These are phyloP conservation scores for Botrytis hyacinthi DNA, from an alignment of 2,329 filamentous ascomycete genomes.

Conservation along the genomic window DNA sequence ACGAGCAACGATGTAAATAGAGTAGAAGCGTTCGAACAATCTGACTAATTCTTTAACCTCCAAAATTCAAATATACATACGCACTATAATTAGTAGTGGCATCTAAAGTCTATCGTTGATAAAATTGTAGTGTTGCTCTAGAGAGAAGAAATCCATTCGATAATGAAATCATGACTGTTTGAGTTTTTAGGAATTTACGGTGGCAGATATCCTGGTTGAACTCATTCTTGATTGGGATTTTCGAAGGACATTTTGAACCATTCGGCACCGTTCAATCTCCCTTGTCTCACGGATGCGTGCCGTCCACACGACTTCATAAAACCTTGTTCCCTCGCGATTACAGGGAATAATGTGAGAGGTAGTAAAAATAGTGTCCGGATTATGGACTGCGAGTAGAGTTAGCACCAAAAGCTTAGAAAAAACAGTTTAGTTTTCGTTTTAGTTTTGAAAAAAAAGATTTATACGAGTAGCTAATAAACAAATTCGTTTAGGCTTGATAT, in stretches of 20 bases:
- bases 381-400: background rate
- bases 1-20: background rate
- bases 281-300: constrained; percentile 22
- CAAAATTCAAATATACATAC: background rate
- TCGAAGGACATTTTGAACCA: background rate
- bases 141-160: background rate
- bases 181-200: background rate
- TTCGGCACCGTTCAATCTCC: constrained; percentile 21
- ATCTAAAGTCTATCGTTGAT: background rate
- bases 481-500: background rate
- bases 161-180: background rate
- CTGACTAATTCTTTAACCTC: background rate
- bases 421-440: background rate
- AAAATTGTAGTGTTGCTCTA: background rate
- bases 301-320: background rate
- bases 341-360: background rate
- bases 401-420: background rate
- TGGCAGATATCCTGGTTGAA: background rate
- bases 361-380: background rate
- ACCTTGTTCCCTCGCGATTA: constrained; percentile 19
- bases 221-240: background rate
- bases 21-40: background rate
- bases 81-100: background rate
- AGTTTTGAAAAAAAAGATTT: background rate
- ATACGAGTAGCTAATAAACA: background rate